Base-by-base conservation (phyloP, 2,329 filamentous ascomycete species). In the Alternaria arbusti region DNA sequence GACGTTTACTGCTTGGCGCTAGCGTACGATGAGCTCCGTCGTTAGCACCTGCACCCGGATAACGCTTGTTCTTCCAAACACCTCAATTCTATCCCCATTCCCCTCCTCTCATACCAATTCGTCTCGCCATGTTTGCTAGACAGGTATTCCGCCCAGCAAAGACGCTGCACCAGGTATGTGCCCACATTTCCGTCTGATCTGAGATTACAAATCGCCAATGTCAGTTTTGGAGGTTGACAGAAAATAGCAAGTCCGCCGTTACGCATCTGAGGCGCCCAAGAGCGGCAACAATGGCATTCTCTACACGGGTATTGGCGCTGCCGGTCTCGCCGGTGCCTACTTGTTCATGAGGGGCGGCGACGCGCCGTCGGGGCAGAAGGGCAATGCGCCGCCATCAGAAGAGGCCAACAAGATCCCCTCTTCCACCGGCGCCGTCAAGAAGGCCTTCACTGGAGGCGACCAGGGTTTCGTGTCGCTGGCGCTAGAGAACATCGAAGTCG, bases 391-490 rank as follows among this genome's bases (percentile, higher is more conserved):
- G 54, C 73, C 74, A 15, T 80, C 76, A 44, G 70, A 64, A 11
- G 79, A 80, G 63, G 78, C 71, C 52, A 71, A 75, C 65, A 82
- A 81, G 66, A 72, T 79, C 32, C 77, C 81, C 45, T 80, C 78
- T 36, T 80, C 80, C 58, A 77, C 70, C 4, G 78, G 81, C 44
- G 55, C 70, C 11, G 82, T 78, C 60, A 85, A 85, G 78, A 79
- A 81, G 68, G 84, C 86, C 61, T 90, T 98, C 80, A 91, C 87
- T 32, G 94, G 95, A 70, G 93, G 93, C 69, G 93, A 97, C 66
- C 94, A 97, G 82, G 94, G 93, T 70, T 98, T 94, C 83, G 81
- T 97, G 68, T 89, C 89, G 66, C 86, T 98, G 71, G 90, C 91
- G 83, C 86, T 98, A 60, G 88, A 93, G 60, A 89, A 90, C 59